Percentiles rank a stretch among this genome's conserved stretches.
These are phyloP conservation scores for Plasmodium chabaudi DNA, from an alignment of 169 alveolate species.

Conservation along the genomic window DNA sequence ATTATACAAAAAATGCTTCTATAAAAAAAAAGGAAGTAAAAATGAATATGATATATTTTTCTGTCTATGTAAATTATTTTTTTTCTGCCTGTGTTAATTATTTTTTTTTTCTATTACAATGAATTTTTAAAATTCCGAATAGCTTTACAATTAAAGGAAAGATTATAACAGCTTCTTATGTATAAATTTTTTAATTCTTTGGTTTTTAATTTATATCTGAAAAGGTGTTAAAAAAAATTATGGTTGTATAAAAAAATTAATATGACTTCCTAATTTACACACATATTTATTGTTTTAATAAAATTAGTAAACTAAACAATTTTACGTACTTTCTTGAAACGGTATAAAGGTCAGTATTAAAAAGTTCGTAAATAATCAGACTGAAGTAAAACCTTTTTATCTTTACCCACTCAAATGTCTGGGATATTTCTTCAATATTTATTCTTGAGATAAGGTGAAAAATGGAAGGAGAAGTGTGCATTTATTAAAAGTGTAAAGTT, in stretches of 20 bases:
- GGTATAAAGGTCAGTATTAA: constrained; percentile 31
- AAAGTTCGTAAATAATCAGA: constrained; percentile 48
- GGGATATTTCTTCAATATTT: constrained; percentile 45
- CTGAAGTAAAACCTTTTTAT: constrained; percentile 61
- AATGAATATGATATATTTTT: constrained; percentile 3
- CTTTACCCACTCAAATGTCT: constrained; percentile 65
- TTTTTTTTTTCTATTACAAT: constrained; percentile 30
- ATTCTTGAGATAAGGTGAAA: constrained; percentile 8
- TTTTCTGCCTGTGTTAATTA: not conserved
- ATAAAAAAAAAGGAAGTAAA: constrained; percentile 9
- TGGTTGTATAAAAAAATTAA: not conserved
- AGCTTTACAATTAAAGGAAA: constrained; percentile 34
- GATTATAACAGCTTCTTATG: constrained; percentile 21
- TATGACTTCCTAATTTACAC: no score
- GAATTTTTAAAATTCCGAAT: constrained; percentile 51
- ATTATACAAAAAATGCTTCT: constrained; percentile 56
- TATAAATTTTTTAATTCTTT: constrained; percentile 41
- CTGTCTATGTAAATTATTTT: constrained; percentile 10
- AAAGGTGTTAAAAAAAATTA: not conserved
- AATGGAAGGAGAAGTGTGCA: not conserved
- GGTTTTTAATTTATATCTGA: constrained; percentile 41
- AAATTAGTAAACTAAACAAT: no score
- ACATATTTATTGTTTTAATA: no score
- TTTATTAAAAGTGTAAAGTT: not conserved
- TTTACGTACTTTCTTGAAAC: constrained; percentile 26